Conservation (phyloP, 164 flowering plant species). For the Vitis rotundifolia region DNA sequence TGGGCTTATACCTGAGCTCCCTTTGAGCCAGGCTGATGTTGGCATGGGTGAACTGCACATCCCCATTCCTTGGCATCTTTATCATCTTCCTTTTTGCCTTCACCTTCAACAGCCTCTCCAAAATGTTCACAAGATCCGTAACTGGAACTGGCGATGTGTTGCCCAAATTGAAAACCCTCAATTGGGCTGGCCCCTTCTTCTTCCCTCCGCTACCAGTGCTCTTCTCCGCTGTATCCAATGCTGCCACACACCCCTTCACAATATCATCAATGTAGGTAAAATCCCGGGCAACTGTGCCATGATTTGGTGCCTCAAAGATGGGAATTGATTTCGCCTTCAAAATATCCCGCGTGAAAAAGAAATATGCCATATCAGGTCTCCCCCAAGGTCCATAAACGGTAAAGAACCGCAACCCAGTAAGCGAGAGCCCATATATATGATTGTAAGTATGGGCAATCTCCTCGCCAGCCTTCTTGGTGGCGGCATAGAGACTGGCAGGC, state of each 20-base stretch:
- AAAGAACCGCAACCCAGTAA: conserved; percentile 87
- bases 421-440: conserved; percentile 83
- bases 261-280: conserved; percentile 87
- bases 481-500: conserved; percentile 94
- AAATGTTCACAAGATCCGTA: conserved; percentile 67
- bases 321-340: conserved; percentile 70
- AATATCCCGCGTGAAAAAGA: conserved; percentile 86
- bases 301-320: conserved; percentile 75
- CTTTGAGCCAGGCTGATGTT: conserved; percentile 78
- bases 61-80: conserved; percentile 93
- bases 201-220: conserved; percentile 93
- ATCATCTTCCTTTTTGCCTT: conserved; percentile 70
- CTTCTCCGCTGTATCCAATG: conserved; percentile 75
- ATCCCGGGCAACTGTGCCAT: conserved; percentile 90
- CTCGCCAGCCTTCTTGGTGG: conserved; percentile 94
- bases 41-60: conserved; percentile 89
- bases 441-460: conserved; percentile 87
- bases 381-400: conserved; percentile 98
- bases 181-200: conserved; percentile 82
- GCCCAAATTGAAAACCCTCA: conserved; percentile 82
- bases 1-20: conserved; percentile 86
- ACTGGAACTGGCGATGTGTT: conserved; percentile 86
- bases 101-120: conserved; percentile 81
- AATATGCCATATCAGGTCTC: conserved; percentile 93
- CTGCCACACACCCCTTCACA: conserved; percentile 65